Percentiles rank a stretch among this genome's conserved stretches.
Conservation (phyloP, 257 asterid genomes). For the Nicotiana obtusifolia region DNA sequence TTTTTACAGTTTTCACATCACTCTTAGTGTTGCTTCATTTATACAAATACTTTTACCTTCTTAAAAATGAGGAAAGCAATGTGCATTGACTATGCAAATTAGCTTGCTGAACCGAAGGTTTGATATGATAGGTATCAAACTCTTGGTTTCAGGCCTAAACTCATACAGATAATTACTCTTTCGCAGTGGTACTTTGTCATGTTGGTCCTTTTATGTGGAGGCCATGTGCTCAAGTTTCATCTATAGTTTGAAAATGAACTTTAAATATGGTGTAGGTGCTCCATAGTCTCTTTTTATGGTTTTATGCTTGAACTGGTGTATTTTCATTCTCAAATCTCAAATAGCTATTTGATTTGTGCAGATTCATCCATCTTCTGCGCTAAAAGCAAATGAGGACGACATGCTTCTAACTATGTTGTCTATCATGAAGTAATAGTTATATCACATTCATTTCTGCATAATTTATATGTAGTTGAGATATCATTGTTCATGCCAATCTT, state of each 20-base stretch:
- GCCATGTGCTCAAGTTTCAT: background rate
- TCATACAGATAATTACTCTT: slow-evolving; percentile 55
- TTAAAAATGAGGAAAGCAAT: slow-evolving; percentile 42
- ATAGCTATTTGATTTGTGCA: slow-evolving; percentile 14
- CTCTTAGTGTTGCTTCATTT: no score
- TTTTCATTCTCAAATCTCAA: background rate
- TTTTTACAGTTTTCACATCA: no score
- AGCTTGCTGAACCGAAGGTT: slow-evolving; percentile 81
- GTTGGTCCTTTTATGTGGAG: background rate
- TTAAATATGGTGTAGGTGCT: background rate
- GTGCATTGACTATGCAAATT: slow-evolving; percentile 71
- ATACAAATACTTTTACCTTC: no score
- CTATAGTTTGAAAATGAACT: background rate
- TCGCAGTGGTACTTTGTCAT: background rate
- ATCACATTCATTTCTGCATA: slow-evolving; percentile 69
- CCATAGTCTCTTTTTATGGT: background rate
- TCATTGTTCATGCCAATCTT: slow-evolving; percentile 61
- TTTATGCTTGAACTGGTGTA: background rate
- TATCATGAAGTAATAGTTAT: slow-evolving; percentile 74
- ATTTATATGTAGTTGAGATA: slow-evolving; percentile 74
- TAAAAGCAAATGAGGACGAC: slow-evolving; percentile 69
- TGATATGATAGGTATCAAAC: slow-evolving; percentile 80
- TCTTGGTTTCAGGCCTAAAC: slow-evolving; percentile 68
- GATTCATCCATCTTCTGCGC: slow-evolving; percentile 79
- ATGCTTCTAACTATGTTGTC: slow-evolving; percentile 62